A percentile compares a stretch with the other conserved stretches of the same genome.
Evolutionary conservation across 2,329 filamentous ascomycete genomes (phyloP).

Genomic region (Phyllosticta citrichinensis): DNA sequence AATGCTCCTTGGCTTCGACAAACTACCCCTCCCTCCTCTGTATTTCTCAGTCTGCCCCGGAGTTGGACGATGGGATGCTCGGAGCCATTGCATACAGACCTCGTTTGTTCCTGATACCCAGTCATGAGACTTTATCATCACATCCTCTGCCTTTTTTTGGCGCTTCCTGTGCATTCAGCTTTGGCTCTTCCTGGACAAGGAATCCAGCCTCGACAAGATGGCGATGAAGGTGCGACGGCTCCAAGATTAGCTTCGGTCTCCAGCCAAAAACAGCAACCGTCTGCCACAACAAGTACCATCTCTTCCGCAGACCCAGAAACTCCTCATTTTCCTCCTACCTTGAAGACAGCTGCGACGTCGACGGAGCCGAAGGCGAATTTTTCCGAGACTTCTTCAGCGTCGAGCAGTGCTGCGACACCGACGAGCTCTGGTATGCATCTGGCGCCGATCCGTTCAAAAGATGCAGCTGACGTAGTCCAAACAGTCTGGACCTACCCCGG

Average conservation of each 20-base stretch:
- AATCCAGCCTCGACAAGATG: not conserved
- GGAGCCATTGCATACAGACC: not conserved
- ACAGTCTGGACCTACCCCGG: slow-evolving; percentile 7
- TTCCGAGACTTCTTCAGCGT: not conserved
- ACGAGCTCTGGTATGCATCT: not conserved
- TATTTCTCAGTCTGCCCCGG: not conserved
- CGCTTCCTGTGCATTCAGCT: not conserved
- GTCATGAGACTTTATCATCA: not conserved
- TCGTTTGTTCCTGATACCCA: not conserved
- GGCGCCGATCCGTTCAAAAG: not conserved
- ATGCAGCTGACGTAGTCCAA: not conserved
- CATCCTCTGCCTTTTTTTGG: not conserved
- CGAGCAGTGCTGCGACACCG: not conserved
- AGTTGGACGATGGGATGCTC: not conserved
- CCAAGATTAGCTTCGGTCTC: not conserved
- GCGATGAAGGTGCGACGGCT: not conserved
- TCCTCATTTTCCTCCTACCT: not conserved
- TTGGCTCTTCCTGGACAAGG: not conserved
- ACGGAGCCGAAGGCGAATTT: not conserved
- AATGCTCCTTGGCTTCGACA: not conserved
- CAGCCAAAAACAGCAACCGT: not conserved
- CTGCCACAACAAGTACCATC: not conserved
- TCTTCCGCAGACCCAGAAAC: not conserved
- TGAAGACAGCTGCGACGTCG: not conserved
- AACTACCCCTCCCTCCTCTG: not conserved